Evolutionary conservation across 2,329 filamentous ascomycete species (phyloP).

Genomic region (Ophiostoma populinum): DNA sequence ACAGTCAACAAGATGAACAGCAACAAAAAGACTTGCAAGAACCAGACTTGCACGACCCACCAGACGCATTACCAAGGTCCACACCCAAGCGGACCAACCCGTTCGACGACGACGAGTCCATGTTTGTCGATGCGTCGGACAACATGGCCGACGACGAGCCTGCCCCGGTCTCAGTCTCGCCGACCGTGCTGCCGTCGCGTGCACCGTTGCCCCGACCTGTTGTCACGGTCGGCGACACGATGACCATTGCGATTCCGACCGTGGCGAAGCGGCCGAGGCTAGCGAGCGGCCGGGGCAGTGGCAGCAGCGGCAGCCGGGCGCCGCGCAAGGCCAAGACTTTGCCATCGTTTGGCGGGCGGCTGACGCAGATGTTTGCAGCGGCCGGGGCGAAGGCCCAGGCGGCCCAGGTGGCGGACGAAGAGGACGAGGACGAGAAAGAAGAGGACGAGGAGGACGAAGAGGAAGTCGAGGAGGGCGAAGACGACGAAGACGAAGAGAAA

Average conservation of each 20-base stretch:
- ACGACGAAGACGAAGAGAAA: slow-evolving; percentile 11
- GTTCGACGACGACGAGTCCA: neutral
- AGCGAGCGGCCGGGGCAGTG: neutral
- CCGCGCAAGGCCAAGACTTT: slow-evolving; percentile 5
- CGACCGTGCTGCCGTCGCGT: no score
- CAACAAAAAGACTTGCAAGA: no score
- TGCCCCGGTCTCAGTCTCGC: no score
- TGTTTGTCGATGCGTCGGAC: neutral
- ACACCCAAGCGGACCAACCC: neutral
- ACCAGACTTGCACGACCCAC: no score
- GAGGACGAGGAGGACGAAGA: neutral
- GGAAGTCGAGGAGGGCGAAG: neutral
- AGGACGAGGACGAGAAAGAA: neutral
- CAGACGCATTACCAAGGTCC: neutral
- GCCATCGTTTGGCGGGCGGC: slow-evolving; percentile 12
- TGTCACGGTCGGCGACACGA: no score
- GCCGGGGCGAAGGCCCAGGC: neutral
- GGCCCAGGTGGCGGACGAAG: neutral
- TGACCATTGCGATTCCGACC: neutral
- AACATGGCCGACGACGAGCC: neutral
- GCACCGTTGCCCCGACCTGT: no score
- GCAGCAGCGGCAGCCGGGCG: neutral
- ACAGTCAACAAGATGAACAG: no score
- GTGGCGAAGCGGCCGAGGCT: neutral
- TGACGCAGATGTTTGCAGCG: slow-evolving; percentile 14